A percentile compares a stretch with the other conserved stretches of the same genome.
phyloP scores from a whole-genome alignment of 2,329 filamentous ascomycete genomes.

The Pyrenophora teres region DNA sequence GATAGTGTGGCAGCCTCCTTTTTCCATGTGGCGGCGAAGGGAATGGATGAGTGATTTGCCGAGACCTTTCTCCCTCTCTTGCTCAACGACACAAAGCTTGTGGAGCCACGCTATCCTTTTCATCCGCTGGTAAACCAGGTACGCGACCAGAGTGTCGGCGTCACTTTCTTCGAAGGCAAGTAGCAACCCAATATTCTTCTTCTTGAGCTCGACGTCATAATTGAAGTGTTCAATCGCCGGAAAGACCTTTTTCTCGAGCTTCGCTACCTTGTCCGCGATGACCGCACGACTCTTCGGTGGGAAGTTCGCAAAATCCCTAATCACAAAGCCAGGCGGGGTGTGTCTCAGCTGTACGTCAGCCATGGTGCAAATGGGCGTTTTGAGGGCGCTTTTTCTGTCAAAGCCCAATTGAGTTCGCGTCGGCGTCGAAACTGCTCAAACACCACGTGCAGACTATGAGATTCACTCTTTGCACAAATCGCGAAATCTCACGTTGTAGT shows the following conservation, averaged over 20 bases:
- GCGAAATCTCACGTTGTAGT: background rate
- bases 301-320: slow-evolving; percentile 23
- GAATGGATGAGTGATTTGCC: slow-evolving; percentile 52
- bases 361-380: slow-evolving; percentile 7
- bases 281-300: slow-evolving; percentile 26
- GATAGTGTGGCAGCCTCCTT: slow-evolving; percentile 55
- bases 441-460: too few relatives aligned
- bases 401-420: too few relatives aligned
- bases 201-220: slow-evolving; percentile 55
- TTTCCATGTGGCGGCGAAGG: slow-evolving; percentile 50
- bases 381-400: too few relatives aligned
- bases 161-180: slow-evolving; percentile 33
- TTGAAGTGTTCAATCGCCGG: slow-evolving; percentile 57
- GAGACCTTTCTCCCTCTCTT: slow-evolving; percentile 54
- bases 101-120: slow-evolving; percentile 52
- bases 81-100: slow-evolving; percentile 57
- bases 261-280: slow-evolving; percentile 29
- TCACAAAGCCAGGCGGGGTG: slow-evolving; percentile 13
- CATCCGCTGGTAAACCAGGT: slow-evolving; percentile 40
- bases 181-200: slow-evolving; percentile 54
- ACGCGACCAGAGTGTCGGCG: slow-evolving; percentile 47
- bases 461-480: too few relatives aligned
- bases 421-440: too few relatives aligned
- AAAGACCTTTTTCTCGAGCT: slow-evolving; percentile 57
- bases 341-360: background rate